phyloP scores from a whole-genome alignment of 441 rosid genomes.

The Jatropha podagrica region DNA sequence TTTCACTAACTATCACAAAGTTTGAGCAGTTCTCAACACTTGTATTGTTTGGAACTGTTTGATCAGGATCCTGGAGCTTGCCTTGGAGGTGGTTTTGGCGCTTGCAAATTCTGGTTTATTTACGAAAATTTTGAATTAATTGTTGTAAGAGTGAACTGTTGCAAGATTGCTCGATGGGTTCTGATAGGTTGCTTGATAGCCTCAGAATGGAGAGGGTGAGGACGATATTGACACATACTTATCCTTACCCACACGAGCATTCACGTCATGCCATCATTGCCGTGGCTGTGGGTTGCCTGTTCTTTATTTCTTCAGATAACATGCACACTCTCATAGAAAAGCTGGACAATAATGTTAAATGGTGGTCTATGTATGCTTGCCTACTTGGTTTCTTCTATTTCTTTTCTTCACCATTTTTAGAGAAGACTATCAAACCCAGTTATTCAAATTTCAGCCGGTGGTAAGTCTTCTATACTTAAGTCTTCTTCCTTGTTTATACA shows the following conservation, averaged over 20 bases:
- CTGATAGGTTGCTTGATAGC: conserved; percentile 56
- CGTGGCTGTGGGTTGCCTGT: conserved; percentile 85
- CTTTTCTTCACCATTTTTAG: conserved; percentile 95
- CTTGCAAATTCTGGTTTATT: conserved; percentile 25
- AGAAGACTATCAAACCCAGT: conserved; percentile 91
- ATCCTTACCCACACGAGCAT: conserved; percentile 98
- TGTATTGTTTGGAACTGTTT: conserved; percentile 5
- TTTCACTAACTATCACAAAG: background rate
- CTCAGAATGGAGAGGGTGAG: conserved; percentile 90
- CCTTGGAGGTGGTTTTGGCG: conserved; percentile 26
- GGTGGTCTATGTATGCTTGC: conserved; percentile 99
- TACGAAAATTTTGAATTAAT: conserved; percentile 24
- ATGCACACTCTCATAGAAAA: conserved; percentile 92
- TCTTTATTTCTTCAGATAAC: conserved; percentile 95
- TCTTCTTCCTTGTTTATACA: background rate
- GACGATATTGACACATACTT: conserved; percentile 76
- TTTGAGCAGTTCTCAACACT: background rate
- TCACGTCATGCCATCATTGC: conserved; percentile 98
- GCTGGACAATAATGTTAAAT: conserved; percentile 79
- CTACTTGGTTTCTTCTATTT: conserved; percentile 96
- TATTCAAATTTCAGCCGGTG: conserved; percentile 96
- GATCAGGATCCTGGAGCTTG: conserved; percentile 34
- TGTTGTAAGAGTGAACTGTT: conserved; percentile 8
- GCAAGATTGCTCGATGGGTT: conserved; percentile 45
- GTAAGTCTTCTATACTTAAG: conserved; percentile 42